phyloP scores from a whole-genome alignment of 441 rosid species.

The Viola pubescens region DNA sequence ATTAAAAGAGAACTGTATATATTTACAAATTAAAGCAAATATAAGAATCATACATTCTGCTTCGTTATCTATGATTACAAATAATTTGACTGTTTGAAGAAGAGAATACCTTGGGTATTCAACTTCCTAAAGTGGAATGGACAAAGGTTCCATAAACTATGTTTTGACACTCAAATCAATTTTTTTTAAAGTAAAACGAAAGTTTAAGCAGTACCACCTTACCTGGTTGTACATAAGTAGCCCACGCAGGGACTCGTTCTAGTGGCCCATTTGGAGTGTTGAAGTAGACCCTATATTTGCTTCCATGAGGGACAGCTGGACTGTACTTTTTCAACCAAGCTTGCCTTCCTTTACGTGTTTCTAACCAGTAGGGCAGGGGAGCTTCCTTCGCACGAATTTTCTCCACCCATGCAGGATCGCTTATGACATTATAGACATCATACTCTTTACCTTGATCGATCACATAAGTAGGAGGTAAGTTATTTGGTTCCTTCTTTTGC shows the following conservation, averaged over 20 bases:
- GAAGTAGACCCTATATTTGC: slow-evolving; percentile 87
- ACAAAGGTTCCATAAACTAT: not conserved
- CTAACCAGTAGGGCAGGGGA: slow-evolving; percentile 87
- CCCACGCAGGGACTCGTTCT: slow-evolving; percentile 98
- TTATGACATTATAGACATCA: slow-evolving; percentile 51
- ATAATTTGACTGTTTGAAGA: no score
- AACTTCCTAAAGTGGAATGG: not conserved
- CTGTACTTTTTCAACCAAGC: slow-evolving; percentile 84
- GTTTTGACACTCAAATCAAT: not conserved
- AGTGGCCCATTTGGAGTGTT: slow-evolving; percentile 85
- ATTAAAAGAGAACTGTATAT: not conserved
- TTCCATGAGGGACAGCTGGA: slow-evolving; percentile 88
- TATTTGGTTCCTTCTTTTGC: slow-evolving; percentile 86
- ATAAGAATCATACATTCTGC: not conserved
- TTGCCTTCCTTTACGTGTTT: slow-evolving; percentile 88
- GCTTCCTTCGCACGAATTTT: slow-evolving; percentile 63
- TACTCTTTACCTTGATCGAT: slow-evolving; percentile 74
- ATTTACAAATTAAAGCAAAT: not conserved
- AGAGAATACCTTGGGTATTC: not conserved
- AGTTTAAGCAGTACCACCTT: slow-evolving; percentile 17
- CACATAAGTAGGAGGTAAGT: slow-evolving; percentile 73
- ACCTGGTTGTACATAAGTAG: slow-evolving; percentile 92
- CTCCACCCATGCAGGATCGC: slow-evolving; percentile 57
- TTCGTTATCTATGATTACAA: no score
- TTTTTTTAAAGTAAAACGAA: slow-evolving; percentile 13